A percentile compares a stretch with the other conserved stretches of the same genome.
Evolutionary conservation across 2,329 filamentous ascomycete genomes (phyloP).

Genomic region (Cryphonectria japonica): DNA sequence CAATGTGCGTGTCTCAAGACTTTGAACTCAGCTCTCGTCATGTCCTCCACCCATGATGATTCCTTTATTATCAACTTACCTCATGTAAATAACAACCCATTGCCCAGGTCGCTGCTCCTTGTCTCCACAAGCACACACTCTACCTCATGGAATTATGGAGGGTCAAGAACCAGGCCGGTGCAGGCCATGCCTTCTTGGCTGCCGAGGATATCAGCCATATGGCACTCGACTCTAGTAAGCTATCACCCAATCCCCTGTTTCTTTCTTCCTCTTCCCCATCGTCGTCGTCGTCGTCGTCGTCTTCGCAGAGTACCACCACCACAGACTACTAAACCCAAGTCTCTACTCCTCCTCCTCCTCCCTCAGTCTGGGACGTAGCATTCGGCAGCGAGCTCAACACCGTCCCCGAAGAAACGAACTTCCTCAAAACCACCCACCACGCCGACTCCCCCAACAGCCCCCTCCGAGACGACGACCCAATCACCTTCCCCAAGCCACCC

Average conservation of each 20-base stretch:
- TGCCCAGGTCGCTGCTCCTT: slow-evolving; percentile 19
- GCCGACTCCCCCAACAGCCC: neutral
- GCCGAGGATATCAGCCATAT: slow-evolving; percentile 22
- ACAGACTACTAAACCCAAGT: neutral
- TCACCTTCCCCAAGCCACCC: slow-evolving; percentile 14
- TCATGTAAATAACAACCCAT: neutral
- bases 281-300: neutral
- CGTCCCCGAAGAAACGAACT: slow-evolving; percentile 5
- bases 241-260: no score
- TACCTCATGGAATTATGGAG: slow-evolving; percentile 23
- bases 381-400: slow-evolving; percentile 19
- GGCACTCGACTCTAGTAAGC: slow-evolving; percentile 24
- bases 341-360: no score
- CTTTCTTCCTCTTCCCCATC: neutral
- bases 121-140: slow-evolving; percentile 17
- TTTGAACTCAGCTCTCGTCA: neutral
- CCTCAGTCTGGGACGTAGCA: slow-evolving; percentile 20
- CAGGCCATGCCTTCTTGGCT: slow-evolving; percentile 9
- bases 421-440: slow-evolving; percentile 5
- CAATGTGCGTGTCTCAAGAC: slow-evolving; percentile 5
- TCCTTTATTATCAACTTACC: neutral
- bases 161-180: slow-evolving; percentile 6
- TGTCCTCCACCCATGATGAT: no score
- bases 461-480: neutral
- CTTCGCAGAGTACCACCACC: neutral